Evolutionary conservation across 176 grass and related monocot genomes (phyloP), one percentile per base, ranked within the genome.

Genomic region (Cocos nucifera): DNA sequence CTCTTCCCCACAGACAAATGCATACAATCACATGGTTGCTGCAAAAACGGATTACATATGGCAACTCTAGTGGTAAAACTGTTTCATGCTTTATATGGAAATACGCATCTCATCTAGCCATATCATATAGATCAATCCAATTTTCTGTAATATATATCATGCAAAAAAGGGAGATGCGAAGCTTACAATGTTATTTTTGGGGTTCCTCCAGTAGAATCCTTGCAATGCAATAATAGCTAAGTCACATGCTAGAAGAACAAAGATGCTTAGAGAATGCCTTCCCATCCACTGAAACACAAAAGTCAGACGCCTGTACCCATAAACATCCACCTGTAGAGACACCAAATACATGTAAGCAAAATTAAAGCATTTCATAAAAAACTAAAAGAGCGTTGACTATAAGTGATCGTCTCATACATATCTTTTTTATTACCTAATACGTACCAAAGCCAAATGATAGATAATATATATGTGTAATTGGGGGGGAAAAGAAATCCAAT

Each of bases 261-360:
- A 73, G 24, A 73, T 73, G 27, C 70, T 63, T 39, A 73, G 70
- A 73, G 70, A 73, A 63, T 73, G 59, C 29, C 19, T 73, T 63
- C 70, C 70, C 70, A 73, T 73, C 59, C 51, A 63, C 19, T 73
- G 26, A 14, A 73, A 63, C 50, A 63, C 51, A 54, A 56, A 63
- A 55, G 70, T 73, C 19, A 28, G 28, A 32, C 12, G 21, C 19
- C 25, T 68, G 17, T 68, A 68, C 56, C 18, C 65, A 56, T 68
- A 68, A 17, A 56, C 26, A 26, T 73, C 44, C 25, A 73, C 70
- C 51, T 73, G 59, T 29, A 51, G 6, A 12, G 6, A 73, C 15
- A 39, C 12, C 10, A 23, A 65, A 48, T 39, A 54, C 24, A 62
- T 35, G 17, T 6, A 2, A 19, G 21, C 8, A 20, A 30, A 32